Conservation (phyloP, 768 basidiomycete species). For the Russula virescens region DNA sequence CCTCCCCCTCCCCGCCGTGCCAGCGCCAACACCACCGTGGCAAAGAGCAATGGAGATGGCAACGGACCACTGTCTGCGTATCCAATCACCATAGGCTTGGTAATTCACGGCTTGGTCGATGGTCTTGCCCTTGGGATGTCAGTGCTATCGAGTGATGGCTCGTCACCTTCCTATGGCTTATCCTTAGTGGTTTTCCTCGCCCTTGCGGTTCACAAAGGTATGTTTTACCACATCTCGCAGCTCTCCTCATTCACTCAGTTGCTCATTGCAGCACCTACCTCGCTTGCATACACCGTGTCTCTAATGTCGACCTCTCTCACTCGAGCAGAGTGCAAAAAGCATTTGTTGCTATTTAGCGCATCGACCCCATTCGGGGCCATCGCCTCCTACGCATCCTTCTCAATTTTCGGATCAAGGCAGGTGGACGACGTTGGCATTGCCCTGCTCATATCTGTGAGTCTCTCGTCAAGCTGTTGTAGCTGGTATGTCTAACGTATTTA, state of each 20-base stretch:
- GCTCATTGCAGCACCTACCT: slow-evolving; percentile 66
- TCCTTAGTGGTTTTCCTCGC: slow-evolving; percentile 88
- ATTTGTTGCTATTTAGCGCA: slow-evolving; percentile 71
- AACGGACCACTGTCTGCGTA: slow-evolving; percentile 41
- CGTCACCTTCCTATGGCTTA: slow-evolving; percentile 41
- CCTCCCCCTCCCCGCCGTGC: slow-evolving; percentile 11
- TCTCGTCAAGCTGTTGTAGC: not conserved
- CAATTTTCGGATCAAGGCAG: slow-evolving; percentile 42
- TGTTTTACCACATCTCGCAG: not conserved
- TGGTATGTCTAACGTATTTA: not conserved
- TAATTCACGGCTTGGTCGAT: slow-evolving; percentile 86
- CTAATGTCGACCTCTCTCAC: slow-evolving; percentile 74
- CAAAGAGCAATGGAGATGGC: slow-evolving; percentile 2
- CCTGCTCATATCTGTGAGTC: slow-evolving; percentile 71
- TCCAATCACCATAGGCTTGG: slow-evolving; percentile 77
- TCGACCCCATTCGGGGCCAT: slow-evolving; percentile 84
- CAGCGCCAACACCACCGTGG: slow-evolving; percentile 12
- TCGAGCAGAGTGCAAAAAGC: slow-evolving; percentile 60
- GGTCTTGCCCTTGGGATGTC: slow-evolving; percentile 89
- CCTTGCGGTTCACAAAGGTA: slow-evolving; percentile 87
- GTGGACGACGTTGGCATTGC: slow-evolving; percentile 67
- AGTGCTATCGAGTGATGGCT: slow-evolving; percentile 35
- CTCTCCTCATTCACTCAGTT: not conserved
- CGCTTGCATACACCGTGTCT: slow-evolving; percentile 81
- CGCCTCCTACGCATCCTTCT: slow-evolving; percentile 64